A percentile compares a stretch with the other conserved stretches of the same genome.
Conservation (phyloP, 2,329 filamentous ascomycete species). For the Dactylonectria macrodidyma region DNA sequence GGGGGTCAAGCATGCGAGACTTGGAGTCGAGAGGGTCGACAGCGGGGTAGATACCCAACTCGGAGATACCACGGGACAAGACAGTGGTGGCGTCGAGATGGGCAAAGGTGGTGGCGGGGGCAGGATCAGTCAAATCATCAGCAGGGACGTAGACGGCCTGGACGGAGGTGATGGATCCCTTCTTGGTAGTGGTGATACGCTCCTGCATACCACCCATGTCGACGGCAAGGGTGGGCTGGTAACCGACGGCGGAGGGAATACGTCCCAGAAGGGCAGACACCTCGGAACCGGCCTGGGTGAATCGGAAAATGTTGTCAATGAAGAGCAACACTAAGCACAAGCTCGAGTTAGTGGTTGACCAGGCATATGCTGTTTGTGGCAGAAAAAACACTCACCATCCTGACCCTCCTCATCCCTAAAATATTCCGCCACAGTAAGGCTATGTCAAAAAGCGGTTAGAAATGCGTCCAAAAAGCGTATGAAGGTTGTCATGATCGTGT, state of each 20-base stretch:
- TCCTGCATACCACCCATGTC: constrained; percentile 99
- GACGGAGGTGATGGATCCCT: constrained; percentile 99
- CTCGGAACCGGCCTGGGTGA: constrained; percentile 99
- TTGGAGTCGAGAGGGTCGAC: constrained; percentile 99
- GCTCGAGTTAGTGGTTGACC: constrained; percentile 19
- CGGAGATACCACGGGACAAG: constrained; percentile 99
- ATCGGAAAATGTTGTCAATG: constrained; percentile 99
- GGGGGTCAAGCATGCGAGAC: constrained; percentile 99
- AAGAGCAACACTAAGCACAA: constrained; percentile 85
- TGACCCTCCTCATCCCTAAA: constrained; percentile 85
- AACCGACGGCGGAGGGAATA: constrained; percentile 99
- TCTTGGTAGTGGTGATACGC: constrained; percentile 99
- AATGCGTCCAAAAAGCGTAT: too few relatives aligned
- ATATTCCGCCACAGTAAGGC: constrained; percentile 84
- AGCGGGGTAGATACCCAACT: constrained; percentile 99
- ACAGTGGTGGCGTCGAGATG: constrained; percentile 99
- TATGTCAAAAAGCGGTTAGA: too few relatives aligned
- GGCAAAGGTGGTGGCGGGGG: constrained; percentile 98
- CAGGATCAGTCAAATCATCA: constrained; percentile 99
- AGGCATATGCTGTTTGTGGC: background rate
- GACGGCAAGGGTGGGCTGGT: constrained; percentile 98
- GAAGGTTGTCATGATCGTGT: too few relatives aligned
- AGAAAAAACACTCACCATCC: constrained; percentile 74
- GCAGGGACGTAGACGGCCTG: constrained; percentile 99
- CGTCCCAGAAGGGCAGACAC: constrained; percentile 99